Conservation (phyloP, 805 yeast genomes). For the Zygosaccharomyces rouxii region DNA sequence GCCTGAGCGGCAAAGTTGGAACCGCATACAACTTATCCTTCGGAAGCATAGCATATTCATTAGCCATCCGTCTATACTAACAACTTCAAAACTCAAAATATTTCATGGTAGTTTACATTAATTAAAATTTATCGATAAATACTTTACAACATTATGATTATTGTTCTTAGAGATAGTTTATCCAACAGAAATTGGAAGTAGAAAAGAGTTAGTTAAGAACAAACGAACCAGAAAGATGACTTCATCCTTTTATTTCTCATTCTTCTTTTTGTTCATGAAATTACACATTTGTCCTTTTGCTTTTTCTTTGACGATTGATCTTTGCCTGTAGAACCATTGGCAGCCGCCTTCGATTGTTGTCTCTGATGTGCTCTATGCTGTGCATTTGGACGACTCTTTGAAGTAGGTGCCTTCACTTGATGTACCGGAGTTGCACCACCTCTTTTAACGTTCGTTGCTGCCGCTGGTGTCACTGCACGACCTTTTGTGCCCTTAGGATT, state of each 20-base stretch:
- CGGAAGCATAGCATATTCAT: too few relatives aligned
- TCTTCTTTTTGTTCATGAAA: conserved; percentile 11
- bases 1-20: too few relatives aligned
- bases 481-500: conserved; percentile 1
- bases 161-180: too few relatives aligned
- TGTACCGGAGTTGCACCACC: conserved; percentile 2
- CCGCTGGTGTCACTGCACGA: neutral
- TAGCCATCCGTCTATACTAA: too few relatives aligned
- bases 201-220: neutral
- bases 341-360: conserved; percentile 1
- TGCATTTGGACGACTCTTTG: conserved; percentile 2
- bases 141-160: neutral
- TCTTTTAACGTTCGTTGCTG: neutral
- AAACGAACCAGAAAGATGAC: neutral
- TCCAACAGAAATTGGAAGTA: neutral
- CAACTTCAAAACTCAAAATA: too few relatives aligned
- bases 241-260: neutral
- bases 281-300: conserved; percentile 23
- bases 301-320: conserved; percentile 11
- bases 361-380: conserved; percentile 2
- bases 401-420: neutral
- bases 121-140: too few relatives aligned
- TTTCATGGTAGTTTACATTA: too few relatives aligned
- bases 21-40: too few relatives aligned
- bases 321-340: conserved; percentile 2